These are phyloP conservation scores for Alisma plantagoaquatica DNA, from an alignment of 106 monocot genomes.

Conservation along the genomic window DNA sequence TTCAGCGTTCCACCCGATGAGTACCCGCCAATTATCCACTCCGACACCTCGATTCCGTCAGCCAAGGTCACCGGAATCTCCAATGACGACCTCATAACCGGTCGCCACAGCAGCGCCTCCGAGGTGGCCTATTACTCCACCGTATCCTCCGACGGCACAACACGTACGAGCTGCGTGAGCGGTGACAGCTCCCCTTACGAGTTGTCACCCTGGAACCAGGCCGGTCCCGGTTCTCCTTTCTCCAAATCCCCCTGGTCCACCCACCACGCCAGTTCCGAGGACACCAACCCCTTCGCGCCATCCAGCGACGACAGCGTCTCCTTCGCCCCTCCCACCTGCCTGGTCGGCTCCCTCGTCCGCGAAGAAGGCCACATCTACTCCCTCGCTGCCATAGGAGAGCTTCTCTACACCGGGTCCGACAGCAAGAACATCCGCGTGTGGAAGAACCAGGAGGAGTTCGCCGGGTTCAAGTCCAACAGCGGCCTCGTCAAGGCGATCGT, in stretches of 20 bases:
- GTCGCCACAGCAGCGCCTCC: too few relatives aligned
- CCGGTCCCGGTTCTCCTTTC: neutral
- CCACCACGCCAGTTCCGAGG: neutral
- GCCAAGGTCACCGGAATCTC: too few relatives aligned
- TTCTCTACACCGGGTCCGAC: conserved; percentile 73
- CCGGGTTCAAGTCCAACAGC: conserved; percentile 42
- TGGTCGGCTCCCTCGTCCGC: conserved; percentile 38
- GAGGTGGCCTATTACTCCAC: too few relatives aligned
- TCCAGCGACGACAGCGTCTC: too few relatives aligned
- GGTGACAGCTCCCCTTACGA: neutral
- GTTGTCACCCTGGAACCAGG: neutral
- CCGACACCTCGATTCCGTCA: too few relatives aligned
- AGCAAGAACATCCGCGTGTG: conserved; percentile 66
- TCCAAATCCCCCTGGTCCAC: conserved; percentile 1
- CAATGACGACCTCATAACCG: too few relatives aligned
- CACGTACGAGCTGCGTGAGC: too few relatives aligned
- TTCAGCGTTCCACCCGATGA: too few relatives aligned
- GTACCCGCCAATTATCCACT: too few relatives aligned
- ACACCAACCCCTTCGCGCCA: neutral
- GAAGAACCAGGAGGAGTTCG: conserved; percentile 35
- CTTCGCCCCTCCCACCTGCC: conserved; percentile 8
- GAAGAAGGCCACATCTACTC: conserved; percentile 78
- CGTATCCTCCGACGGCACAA: neutral
- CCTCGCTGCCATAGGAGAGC: conserved; percentile 33
- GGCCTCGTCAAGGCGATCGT: conserved; percentile 66